These are phyloP conservation scores for Mortierella polycephala DNA, from an alignment of 371 early-diverging fungal species.

Conservation along the genomic window DNA sequence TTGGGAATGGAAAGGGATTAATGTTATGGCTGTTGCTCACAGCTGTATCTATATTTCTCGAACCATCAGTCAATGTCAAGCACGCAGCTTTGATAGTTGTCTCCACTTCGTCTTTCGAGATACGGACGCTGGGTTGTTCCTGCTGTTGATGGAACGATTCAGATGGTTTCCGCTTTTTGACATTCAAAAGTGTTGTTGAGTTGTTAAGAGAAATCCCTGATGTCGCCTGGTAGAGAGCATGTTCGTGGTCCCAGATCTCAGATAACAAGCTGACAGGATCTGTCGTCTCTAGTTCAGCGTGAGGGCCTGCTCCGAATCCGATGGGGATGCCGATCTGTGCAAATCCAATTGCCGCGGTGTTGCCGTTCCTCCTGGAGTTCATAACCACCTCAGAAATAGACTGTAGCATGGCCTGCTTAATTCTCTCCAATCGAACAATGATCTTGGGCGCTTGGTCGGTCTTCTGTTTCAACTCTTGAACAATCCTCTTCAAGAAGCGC, in stretches of 20 bases:
- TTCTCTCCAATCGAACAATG: slow-evolving; percentile 31
- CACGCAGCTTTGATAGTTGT: slow-evolving; percentile 33
- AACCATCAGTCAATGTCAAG: slow-evolving; percentile 30
- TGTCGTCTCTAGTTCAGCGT: slow-evolving; percentile 16
- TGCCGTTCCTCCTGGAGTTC: slow-evolving; percentile 52
- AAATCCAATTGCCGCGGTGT: slow-evolving; percentile 57
- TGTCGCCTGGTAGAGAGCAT: slow-evolving; percentile 36
- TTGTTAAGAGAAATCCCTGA: slow-evolving; percentile 12
- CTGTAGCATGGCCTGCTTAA: slow-evolving; percentile 46
- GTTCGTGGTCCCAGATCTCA: slow-evolving; percentile 44
- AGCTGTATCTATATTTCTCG: not conserved
- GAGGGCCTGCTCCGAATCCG: slow-evolving; percentile 23
- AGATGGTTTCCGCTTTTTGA: slow-evolving; percentile 46
- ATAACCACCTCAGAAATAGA: slow-evolving; percentile 43
- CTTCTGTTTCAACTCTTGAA: slow-evolving; percentile 52
- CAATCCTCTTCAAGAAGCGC: slow-evolving; percentile 61
- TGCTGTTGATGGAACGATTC: slow-evolving; percentile 54
- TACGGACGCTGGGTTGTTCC: slow-evolving; percentile 48
- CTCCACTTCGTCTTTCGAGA: slow-evolving; percentile 37
- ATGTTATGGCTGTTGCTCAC: not conserved
- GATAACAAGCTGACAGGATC: slow-evolving; percentile 38
- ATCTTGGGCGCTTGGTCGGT: slow-evolving; percentile 39
- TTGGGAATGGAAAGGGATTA: slow-evolving; percentile 44
- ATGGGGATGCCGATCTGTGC: slow-evolving; percentile 58
- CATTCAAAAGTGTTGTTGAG: not conserved